Percentiles rank a stretch among this genome's conserved stretches.
phyloP scores from a whole-genome alignment of 176 grass and related monocot species.

The Urochloa ruziziensis region DNA sequence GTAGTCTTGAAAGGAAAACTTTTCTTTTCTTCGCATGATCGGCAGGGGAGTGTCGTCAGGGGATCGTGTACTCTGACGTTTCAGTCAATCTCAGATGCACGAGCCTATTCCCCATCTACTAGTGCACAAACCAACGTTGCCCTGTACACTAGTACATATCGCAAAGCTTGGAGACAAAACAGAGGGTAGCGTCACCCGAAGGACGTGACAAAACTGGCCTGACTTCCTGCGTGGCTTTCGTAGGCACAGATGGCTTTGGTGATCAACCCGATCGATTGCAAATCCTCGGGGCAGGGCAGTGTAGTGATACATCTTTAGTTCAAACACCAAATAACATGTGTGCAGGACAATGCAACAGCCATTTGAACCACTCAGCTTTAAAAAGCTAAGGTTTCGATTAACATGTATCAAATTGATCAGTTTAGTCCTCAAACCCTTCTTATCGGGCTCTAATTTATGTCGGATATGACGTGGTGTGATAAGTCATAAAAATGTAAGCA shows the following conservation, averaged over 20 bases:
- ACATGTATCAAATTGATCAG: too few species aligned
- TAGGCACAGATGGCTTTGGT: background rate
- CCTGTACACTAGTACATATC: background rate
- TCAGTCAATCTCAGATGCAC: background rate
- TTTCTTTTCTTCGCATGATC: background rate
- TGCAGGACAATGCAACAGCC: too few species aligned
- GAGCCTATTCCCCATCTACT: background rate
- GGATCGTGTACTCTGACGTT: background rate
- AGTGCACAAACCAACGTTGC: too few species aligned
- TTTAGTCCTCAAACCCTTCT: too few species aligned
- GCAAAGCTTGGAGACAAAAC: background rate
- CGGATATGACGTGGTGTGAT: too few species aligned
- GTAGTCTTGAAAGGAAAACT: too few species aligned
- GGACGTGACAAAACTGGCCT: background rate
- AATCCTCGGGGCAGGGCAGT: background rate
- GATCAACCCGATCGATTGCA: background rate
- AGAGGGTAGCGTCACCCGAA: background rate
- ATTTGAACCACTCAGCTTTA: too few species aligned
- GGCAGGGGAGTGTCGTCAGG: background rate
- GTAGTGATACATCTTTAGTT: too few species aligned
- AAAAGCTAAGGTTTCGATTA: too few species aligned
- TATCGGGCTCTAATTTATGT: too few species aligned
- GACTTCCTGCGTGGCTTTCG: background rate
- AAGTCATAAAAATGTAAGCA: too few species aligned
- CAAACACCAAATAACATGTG: too few species aligned